Evolutionary conservation across 305 asterid genomes (phyloP).

Genomic region (Ruellia speciosa): DNA sequence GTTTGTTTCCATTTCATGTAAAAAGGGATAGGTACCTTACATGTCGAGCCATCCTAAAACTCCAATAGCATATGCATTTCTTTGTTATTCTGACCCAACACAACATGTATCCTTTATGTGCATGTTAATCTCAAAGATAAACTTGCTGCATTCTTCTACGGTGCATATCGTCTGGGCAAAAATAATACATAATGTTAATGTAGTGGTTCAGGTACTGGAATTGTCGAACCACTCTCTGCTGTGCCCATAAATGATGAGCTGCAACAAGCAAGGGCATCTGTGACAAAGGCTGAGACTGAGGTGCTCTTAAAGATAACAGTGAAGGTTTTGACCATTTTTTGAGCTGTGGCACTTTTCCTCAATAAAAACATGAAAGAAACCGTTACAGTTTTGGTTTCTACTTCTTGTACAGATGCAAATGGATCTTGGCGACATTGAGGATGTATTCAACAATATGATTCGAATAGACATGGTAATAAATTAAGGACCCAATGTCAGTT

Average conservation of each 20-base stretch:
- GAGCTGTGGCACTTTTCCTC: constrained; percentile 16
- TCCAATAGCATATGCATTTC: constrained; percentile 16
- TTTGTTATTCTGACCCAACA: constrained; percentile 14
- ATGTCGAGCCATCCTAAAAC: constrained; percentile 12
- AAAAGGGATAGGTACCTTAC: constrained; percentile 16
- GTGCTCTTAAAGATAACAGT: constrained; percentile 73
- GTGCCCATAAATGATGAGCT: constrained; percentile 86
- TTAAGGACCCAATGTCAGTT: constrained; percentile 12
- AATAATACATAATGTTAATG: constrained; percentile 35
- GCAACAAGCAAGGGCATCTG: constrained; percentile 77
- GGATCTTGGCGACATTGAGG: constrained; percentile 56
- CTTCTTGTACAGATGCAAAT: constrained; percentile 53
- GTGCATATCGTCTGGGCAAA: constrained; percentile 22
- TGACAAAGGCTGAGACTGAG: constrained; percentile 77
- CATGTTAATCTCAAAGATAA: constrained; percentile 16
- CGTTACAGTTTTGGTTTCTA: constrained; percentile 19
- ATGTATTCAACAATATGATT: constrained; percentile 46
- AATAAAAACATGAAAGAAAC: constrained; percentile 16
- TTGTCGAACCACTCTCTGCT: constrained; percentile 81
- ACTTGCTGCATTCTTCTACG: constrained; percentile 13
- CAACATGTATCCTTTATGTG: constrained; percentile 1
- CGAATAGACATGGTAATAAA: constrained; percentile 66
- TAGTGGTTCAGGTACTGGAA: constrained; percentile 88
- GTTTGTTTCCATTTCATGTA: constrained; percentile 19
- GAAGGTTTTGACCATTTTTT: constrained; percentile 45